Percentiles rank a stretch among this genome's conserved stretches.
These are phyloP conservation scores for Sarcomyxa edulis DNA, from an alignment of 768 basidiomycete genomes.

Conservation along the genomic window DNA sequence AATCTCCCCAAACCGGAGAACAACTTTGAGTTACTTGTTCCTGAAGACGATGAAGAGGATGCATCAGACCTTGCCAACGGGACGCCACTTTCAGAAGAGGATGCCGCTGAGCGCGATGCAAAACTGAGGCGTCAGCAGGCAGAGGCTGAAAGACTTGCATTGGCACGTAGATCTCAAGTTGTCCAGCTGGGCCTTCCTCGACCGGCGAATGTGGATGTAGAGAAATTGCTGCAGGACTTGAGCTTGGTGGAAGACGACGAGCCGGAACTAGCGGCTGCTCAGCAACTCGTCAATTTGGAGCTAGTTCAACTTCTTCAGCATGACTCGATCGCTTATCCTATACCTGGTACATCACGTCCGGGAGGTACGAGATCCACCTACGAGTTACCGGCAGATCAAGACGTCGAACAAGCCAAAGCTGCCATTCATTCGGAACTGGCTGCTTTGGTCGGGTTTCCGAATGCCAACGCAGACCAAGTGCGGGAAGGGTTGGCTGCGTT, in stretches of 20 bases:
- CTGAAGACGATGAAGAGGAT: constrained; percentile 80
- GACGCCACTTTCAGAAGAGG: constrained; percentile 57
- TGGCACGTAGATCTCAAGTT: constrained; percentile 78
- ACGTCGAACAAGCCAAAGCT: constrained; percentile 61
- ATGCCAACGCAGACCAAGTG: constrained; percentile 74
- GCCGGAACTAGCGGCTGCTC: constrained; percentile 40
- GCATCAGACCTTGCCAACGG: constrained; percentile 31
- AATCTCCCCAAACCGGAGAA: constrained; percentile 90
- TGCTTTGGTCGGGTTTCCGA: constrained; percentile 74
- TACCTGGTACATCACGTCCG: constrained; percentile 80
- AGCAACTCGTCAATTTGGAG: constrained; percentile 69
- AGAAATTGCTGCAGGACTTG: constrained; percentile 56
- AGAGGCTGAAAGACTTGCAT: constrained; percentile 70
- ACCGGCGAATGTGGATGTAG: constrained; percentile 77
- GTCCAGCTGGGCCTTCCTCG: constrained; percentile 84
- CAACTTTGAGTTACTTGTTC: constrained; percentile 92
- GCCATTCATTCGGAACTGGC: constrained; percentile 82
- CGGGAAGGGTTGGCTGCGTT: constrained; percentile 69
- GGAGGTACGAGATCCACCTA: constrained; percentile 70
- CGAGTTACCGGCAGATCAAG: constrained; percentile 71
- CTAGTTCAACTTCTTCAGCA: constrained; percentile 77
- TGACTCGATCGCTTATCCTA: constrained; percentile 81
- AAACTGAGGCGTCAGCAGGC: constrained; percentile 58
- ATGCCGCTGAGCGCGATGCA: constrained; percentile 90
- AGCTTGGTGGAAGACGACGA: constrained; percentile 40